phyloP scores from a whole-genome alignment of 768 basidiomycete species.

The Phanerochaete carnosa region DNA sequence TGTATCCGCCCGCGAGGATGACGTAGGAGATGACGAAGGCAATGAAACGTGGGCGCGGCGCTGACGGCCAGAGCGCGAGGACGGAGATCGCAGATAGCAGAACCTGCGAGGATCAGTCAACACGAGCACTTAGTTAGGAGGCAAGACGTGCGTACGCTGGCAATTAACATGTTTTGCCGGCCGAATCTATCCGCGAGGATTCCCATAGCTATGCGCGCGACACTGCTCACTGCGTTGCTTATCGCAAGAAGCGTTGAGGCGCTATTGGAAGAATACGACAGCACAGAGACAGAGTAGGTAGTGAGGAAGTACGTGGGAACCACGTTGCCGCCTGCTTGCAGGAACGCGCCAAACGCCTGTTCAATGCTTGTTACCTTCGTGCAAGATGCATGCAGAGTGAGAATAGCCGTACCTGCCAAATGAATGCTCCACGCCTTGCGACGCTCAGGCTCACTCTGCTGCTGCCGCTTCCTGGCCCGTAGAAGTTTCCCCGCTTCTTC shows the following conservation, averaged over 20 bases:
- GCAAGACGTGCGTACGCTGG: constrained; percentile 24
- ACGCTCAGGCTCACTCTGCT: constrained; percentile 35
- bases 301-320: constrained; percentile 43
- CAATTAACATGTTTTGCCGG: constrained; percentile 42
- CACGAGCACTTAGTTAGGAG: not conserved
- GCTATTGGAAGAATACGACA: constrained; percentile 33
- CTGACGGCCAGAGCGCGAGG: constrained; percentile 40
- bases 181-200: constrained; percentile 39
- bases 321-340: constrained; percentile 43
- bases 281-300: constrained; percentile 37
- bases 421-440: constrained; percentile 37
- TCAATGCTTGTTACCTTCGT: not conserved
- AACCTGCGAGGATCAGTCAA: constrained; percentile 28
- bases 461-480: constrained; percentile 1
- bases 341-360: constrained; percentile 37
- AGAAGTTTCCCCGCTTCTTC: constrained; percentile 20
- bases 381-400: not conserved
- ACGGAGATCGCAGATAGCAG: constrained; percentile 37
- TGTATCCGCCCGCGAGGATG: constrained; percentile 42
- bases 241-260: constrained; percentile 39
- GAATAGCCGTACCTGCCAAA: constrained; percentile 32
- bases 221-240: constrained; percentile 41
- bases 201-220: constrained; percentile 39
- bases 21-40: constrained; percentile 41
- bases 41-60: constrained; percentile 34